Conservation (phyloP, 2,329 filamentous ascomycete species). For the Fusarium praegraminearum region DNA sequence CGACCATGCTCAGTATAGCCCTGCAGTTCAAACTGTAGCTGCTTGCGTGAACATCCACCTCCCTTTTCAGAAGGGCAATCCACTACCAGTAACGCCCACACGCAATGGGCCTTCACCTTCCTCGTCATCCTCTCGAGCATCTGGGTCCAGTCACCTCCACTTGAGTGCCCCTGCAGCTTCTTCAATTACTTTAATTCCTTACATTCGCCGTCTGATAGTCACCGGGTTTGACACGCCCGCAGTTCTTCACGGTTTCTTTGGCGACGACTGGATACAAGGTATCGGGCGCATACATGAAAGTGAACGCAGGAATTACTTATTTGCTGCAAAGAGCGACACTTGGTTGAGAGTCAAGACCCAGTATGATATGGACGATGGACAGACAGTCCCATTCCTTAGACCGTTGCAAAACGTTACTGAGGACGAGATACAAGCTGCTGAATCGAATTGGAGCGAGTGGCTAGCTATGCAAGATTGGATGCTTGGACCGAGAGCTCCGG, state of each 20-base stretch:
- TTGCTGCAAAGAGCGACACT: slow-evolving; percentile 90
- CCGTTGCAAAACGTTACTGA: slow-evolving; percentile 82
- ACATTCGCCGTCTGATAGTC: slow-evolving; percentile 88
- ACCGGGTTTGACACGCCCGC: slow-evolving; percentile 90
- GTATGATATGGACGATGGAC: slow-evolving; percentile 87
- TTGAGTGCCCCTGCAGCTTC: slow-evolving; percentile 44
- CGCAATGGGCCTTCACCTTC: slow-evolving; percentile 44
- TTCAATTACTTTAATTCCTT: slow-evolving; percentile 81
- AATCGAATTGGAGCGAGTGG: slow-evolving; percentile 93
- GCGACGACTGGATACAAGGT: slow-evolving; percentile 88
- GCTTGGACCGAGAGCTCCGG: slow-evolving; percentile 83
- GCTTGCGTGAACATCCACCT: slow-evolving; percentile 92
- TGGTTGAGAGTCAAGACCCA: slow-evolving; percentile 91
- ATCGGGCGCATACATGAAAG: slow-evolving; percentile 86
- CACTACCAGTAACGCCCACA: slow-evolving; percentile 55
- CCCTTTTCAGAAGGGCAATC: slow-evolving; percentile 78
- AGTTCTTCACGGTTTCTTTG: slow-evolving; percentile 95
- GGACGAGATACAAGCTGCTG: slow-evolving; percentile 84
- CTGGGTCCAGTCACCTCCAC: slow-evolving; percentile 39
- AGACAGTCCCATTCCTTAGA: slow-evolving; percentile 87
- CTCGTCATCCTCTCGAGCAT: slow-evolving; percentile 48
- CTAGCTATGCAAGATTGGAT: slow-evolving; percentile 98
- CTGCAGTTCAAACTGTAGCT: slow-evolving; percentile 85
- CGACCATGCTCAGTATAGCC: slow-evolving; percentile 87
- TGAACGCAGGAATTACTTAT: slow-evolving; percentile 93